Evolutionary conservation across 139 green algal species (phyloP).

Genomic region (Trebouxia sp.): DNA sequence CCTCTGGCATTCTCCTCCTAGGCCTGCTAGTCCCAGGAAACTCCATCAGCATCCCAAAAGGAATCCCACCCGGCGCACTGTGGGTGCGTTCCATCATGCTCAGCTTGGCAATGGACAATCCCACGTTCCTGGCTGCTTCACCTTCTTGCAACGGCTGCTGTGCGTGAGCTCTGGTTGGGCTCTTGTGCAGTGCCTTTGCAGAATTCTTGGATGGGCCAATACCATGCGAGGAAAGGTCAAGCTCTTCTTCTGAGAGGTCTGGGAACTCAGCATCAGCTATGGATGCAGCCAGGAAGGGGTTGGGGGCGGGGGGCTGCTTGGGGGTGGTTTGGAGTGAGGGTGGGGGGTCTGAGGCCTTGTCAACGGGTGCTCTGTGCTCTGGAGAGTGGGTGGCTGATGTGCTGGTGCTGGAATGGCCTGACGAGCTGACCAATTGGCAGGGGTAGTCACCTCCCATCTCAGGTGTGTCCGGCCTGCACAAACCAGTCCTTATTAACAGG

Average conservation of each 20-base stretch:
- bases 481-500: too few species aligned
- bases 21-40: background rate
- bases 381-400: background rate
- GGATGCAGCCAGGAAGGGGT: background rate
- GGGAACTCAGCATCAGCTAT: background rate
- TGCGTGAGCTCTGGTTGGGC: background rate
- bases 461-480: conserved; percentile 6
- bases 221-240: background rate
- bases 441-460: background rate
- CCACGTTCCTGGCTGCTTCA: background rate
- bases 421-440: background rate
- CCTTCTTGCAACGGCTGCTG: conserved; percentile 14
- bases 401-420: background rate
- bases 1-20: background rate
- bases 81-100: conserved; percentile 13
- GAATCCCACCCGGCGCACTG: background rate
- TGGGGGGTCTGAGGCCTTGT: background rate
- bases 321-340: background rate
- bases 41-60: conserved; percentile 11
- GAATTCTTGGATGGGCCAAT: background rate
- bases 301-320: background rate
- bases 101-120: background rate
- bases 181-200: background rate
- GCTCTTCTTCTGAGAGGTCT: background rate
- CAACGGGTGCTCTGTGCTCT: too few species aligned